Evolutionary conservation across 306 rosid species (phyloP).

Genomic region (Prunus armeniaca): DNA sequence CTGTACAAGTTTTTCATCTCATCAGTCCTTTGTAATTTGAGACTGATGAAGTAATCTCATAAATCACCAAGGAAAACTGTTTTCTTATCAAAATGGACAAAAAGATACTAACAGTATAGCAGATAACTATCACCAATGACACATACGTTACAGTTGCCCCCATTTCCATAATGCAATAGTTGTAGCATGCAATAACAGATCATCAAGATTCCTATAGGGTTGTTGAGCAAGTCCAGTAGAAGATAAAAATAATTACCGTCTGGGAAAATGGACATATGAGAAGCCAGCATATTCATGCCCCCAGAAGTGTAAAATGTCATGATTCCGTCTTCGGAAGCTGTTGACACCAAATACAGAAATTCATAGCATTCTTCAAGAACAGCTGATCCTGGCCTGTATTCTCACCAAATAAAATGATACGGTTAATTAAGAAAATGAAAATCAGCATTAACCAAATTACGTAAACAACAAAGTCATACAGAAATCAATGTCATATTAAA

Average conservation of each 20-base stretch:
- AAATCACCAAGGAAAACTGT: neutral
- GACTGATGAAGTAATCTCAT: constrained; percentile 7
- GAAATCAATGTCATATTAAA: neutral
- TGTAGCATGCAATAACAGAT: neutral
- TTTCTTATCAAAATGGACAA: neutral
- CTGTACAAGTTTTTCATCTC: constrained; percentile 42
- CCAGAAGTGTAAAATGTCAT: constrained; percentile 49
- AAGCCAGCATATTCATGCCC: constrained; percentile 59
- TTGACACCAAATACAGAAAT: constrained; percentile 70
- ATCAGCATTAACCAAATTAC: neutral
- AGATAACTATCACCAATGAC: neutral
- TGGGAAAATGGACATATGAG: constrained; percentile 50
- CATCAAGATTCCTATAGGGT: neutral
- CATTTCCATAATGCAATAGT: neutral
- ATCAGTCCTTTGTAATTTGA: constrained; percentile 24
- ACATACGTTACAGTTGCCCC: neutral
- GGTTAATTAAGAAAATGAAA: neutral
- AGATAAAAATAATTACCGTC: constrained; percentile 58
- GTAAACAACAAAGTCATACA: neutral
- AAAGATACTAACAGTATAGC: neutral
- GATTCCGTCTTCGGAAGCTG: constrained; percentile 62
- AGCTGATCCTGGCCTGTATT: constrained; percentile 55
- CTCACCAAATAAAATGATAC: neutral
- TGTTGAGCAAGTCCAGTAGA: neutral
- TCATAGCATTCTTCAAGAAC: constrained; percentile 75